Evolutionary conservation across 176 grass and related monocot genomes (phyloP).

Genomic region (Phyllostachys edulis): DNA sequence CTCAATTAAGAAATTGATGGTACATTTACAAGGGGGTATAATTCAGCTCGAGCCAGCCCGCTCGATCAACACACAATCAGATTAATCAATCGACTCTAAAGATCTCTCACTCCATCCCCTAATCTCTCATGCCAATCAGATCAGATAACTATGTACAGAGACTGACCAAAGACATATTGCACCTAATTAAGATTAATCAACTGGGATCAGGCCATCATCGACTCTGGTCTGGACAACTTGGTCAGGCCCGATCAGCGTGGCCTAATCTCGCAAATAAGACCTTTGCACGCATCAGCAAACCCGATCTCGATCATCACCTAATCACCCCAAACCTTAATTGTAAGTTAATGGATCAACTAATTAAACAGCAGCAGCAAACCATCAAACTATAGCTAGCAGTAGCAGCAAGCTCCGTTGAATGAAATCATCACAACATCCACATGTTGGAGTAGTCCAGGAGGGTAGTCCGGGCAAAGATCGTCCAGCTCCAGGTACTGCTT

Average conservation of each 20-base stretch:
- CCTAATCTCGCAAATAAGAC: not conserved
- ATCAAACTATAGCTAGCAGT: not conserved
- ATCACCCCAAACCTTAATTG: not conserved
- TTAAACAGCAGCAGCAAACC: not conserved
- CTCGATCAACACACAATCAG: not conserved
- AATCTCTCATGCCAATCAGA: not conserved
- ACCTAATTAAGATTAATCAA: not conserved
- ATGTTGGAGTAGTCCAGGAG: conserved; percentile 43
- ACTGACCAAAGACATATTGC: not conserved
- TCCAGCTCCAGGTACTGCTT: conserved; percentile 32
- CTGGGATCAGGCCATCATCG: not conserved
- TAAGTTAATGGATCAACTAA: conserved; percentile 34
- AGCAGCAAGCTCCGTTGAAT: not conserved
- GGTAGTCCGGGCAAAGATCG: conserved; percentile 18
- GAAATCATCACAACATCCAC: conserved; percentile 30
- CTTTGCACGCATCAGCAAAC: conserved; percentile 13
- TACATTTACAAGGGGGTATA: not conserved
- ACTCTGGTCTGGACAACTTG: not conserved
- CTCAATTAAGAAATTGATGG: not conserved
- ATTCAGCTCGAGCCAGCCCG: not conserved
- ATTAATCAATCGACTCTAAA: not conserved
- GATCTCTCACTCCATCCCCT: not conserved
- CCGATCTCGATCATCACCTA: not conserved
- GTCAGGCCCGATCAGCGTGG: not conserved
- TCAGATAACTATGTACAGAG: not conserved